A percentile compares a stretch with the other conserved stretches of the same genome.
These are phyloP conservation scores for Penicillium digitatum DNA, from an alignment of 2,329 filamentous ascomycete genomes.

Conservation along the genomic window DNA sequence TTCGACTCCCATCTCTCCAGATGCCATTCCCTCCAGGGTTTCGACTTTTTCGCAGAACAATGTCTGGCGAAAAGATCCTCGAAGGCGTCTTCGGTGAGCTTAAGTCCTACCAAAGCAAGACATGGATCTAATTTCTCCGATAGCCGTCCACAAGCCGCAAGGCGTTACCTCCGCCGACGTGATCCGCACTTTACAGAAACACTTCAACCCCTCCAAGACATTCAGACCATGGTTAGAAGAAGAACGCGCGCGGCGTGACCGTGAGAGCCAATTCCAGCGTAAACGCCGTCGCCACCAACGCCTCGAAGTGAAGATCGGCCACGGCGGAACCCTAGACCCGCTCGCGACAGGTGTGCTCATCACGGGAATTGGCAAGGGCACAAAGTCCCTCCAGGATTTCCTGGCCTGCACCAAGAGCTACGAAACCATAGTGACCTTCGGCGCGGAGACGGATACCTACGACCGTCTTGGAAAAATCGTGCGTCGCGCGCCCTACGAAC, in stretches of 20 bases:
- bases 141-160: conserved; percentile 89
- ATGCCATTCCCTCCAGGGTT: conserved; percentile 32
- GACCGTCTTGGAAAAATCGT: conserved; percentile 82
- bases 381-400: conserved; percentile 75
- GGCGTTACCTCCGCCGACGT: conserved; percentile 85
- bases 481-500: conserved; percentile 67
- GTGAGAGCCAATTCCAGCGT: conserved; percentile 58
- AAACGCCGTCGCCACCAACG: conserved; percentile 59
- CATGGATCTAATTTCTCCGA: conserved; percentile 9
- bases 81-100: conserved; percentile 61
- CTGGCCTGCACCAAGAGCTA: conserved; percentile 89
- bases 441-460: conserved; percentile 88
- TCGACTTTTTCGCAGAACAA: conserved; percentile 33
- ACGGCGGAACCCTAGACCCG: conserved; percentile 92
- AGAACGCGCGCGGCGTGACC: conserved; percentile 54
- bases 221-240: conserved; percentile 74
- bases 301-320: conserved; percentile 83
- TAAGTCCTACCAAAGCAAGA: neutral
- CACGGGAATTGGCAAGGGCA: conserved; percentile 79
- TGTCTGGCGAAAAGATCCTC: conserved; percentile 49
- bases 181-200: conserved; percentile 77
- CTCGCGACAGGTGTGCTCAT: conserved; percentile 91
- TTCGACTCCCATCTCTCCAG: conserved; percentile 9
- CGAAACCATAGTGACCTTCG: conserved; percentile 84
- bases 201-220: conserved; percentile 74